phyloP scores from a whole-genome alignment of 148 eudicot species.

The Vaccinium macrocarpon region DNA sequence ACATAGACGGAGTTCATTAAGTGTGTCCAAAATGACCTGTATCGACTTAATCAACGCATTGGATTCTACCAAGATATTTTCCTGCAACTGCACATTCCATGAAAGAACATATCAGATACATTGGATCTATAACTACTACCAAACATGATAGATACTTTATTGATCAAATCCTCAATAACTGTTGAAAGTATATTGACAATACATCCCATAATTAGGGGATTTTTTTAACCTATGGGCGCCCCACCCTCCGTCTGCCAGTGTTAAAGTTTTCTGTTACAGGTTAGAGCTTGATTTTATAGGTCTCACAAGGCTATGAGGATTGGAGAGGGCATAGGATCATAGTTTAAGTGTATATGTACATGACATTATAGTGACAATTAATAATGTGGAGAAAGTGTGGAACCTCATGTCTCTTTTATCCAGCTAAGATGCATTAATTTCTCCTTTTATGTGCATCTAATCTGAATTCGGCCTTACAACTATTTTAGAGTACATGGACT shows the following conservation, averaged over 20 bases:
- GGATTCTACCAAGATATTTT: constrained; percentile 62
- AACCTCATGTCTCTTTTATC: not conserved
- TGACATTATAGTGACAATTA: not conserved
- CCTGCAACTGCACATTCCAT: constrained; percentile 57
- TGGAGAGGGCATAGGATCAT: not conserved
- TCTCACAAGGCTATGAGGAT: not conserved
- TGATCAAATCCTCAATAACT: not conserved
- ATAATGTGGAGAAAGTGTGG: not conserved
- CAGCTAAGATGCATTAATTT: not conserved
- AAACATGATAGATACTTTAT: not conserved
- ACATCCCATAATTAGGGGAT: not conserved
- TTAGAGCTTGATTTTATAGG: constrained; percentile 1
- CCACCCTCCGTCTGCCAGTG: not conserved
- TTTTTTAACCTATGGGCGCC: not conserved
- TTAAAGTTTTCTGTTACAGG: not conserved
- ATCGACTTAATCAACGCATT: constrained; percentile 70
- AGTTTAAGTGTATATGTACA: not conserved
- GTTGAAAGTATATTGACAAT: no score
- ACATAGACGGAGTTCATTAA: constrained; percentile 82
- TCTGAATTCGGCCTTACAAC: not conserved
- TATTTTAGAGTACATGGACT: not conserved
- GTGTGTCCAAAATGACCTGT: constrained; percentile 69
- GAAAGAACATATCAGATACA: not conserved
- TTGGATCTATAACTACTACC: not conserved
- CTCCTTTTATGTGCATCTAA: not conserved